Base-by-base conservation (phyloP, 352 stramenopile species). In the Elongisporangium prolatum region DNA sequence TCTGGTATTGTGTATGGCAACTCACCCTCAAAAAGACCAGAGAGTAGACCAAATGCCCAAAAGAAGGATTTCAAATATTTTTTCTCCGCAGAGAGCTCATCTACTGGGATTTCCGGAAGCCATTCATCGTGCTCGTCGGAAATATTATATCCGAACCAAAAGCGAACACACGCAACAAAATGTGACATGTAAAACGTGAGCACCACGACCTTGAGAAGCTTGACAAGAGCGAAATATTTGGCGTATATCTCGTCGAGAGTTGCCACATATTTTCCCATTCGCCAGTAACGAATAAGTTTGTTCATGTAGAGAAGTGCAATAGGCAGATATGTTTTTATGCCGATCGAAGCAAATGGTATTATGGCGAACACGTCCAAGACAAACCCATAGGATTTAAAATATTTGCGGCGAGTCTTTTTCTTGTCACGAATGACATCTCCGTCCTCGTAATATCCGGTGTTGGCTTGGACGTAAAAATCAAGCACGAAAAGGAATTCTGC, bases 171-270 rank as follows among this genome's bases (percentile, higher is more conserved):
- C 1, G 75, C 75, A 17, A 84, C 52, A 17, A 64, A 72, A 24
- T 86, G 78, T 8, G 78, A 72, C 2, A 88, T 48, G 21, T 84
- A 25, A 0, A 80, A 14, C 2, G 67, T 76, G 1, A 58, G 60
- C 1, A 72, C 52, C 9, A 86, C 49, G n/a, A 82, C 64, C 40
- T 84, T 84, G 37, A 73, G 61, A 14, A 86, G 61, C 57, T 85
- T 84, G 10, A 88, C 50, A 0, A 76, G n/a, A 22, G 68, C 70
- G 47, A 88, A 88, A 28, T 86, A 64, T 16, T 71, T 75, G 2
- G 77, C 71, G 40, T 83, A 88, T 7, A 83, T 40, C n/a, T 84
- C 70, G 38, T 86, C 75, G 20, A 88, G 57, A 21, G 70, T 80
- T 0, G 59, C 66, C 0, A 84, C 53, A 34, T 78, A 86, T 49